Percentiles rank a stretch among this genome's conserved stretches.
Evolutionary conservation across 371 early-diverging fungal genomes (phyloP).

Genomic region (Umbelopsis sp.): DNA sequence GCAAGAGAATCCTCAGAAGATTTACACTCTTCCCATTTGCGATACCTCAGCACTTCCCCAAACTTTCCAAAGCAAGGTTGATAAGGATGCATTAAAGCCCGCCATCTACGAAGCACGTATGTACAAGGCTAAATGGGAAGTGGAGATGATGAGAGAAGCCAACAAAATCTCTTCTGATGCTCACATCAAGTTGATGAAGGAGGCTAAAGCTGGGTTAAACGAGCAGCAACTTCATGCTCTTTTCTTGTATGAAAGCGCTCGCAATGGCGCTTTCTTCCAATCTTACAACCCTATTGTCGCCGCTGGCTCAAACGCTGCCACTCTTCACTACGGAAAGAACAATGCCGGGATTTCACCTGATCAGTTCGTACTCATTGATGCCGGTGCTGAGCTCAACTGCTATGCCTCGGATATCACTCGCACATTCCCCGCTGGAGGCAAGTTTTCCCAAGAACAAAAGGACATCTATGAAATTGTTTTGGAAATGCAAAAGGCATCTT

Average conservation of each 20-base stretch:
- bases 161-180: constrained; percentile 80
- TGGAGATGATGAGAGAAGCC: constrained; percentile 75
- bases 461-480: constrained; percentile 84
- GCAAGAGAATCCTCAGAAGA: constrained; percentile 34
- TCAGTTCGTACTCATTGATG: constrained; percentile 85
- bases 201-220: constrained; percentile 57
- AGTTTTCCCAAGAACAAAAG: constrained; percentile 76
- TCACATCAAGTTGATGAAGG: constrained; percentile 77
- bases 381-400: constrained; percentile 80
- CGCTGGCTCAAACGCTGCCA: constrained; percentile 77
- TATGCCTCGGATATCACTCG: constrained; percentile 93
- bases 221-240: constrained; percentile 78
- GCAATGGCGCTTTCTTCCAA: constrained; percentile 74
- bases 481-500: constrained; percentile 76
- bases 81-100: constrained; percentile 39
- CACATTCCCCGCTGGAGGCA: constrained; percentile 85
- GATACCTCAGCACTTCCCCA: constrained; percentile 21
- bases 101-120: constrained; percentile 80
- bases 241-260: constrained; percentile 76
- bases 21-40: constrained; percentile 43
- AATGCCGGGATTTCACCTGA: constrained; percentile 49
- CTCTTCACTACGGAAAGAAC: constrained; percentile 86
- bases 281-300: constrained; percentile 90
- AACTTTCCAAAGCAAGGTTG: constrained; percentile 33
- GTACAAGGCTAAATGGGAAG: constrained; percentile 78